These are phyloP conservation scores for Antitrichia curtipendula DNA, from an alignment of 225 moss, liverwort and hornwort species.

Conservation along the genomic window DNA sequence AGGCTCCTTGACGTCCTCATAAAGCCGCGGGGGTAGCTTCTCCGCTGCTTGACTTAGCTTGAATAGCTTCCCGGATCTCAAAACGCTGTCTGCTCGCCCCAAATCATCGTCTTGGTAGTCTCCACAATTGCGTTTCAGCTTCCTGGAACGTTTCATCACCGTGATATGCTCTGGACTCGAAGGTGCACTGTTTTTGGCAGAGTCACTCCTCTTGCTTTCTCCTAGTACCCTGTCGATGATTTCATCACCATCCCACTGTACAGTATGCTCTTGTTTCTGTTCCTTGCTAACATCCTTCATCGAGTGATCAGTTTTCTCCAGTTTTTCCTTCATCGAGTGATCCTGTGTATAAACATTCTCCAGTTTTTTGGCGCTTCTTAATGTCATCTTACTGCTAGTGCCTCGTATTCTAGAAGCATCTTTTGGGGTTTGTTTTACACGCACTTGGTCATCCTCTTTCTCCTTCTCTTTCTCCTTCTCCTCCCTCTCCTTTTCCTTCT, in stretches of 20 bases:
- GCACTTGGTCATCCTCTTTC: background rate
- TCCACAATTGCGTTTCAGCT: background rate
- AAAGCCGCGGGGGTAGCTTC: background rate
- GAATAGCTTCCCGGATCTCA: background rate
- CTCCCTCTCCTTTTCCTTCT: background rate
- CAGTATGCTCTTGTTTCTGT: background rate
- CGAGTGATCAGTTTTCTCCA: background rate
- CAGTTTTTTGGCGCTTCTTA: background rate
- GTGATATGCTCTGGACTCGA: background rate
- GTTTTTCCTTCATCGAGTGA: background rate
- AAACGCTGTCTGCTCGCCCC: background rate
- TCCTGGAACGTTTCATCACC: slow-evolving; percentile 3
- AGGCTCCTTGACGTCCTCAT: background rate
- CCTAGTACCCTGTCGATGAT: background rate
- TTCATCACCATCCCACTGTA: background rate
- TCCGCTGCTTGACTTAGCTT: background rate
- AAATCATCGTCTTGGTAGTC: background rate
- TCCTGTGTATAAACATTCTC: too few relatives aligned
- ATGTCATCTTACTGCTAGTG: background rate
- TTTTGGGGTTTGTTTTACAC: background rate
- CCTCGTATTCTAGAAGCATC: background rate
- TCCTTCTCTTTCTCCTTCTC: background rate
- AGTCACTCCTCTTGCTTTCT: background rate
- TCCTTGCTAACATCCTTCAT: background rate
- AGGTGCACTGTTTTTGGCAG: background rate